Conservation (phyloP, 1,139 yeast species). For the Spathaspora sp. region DNA sequence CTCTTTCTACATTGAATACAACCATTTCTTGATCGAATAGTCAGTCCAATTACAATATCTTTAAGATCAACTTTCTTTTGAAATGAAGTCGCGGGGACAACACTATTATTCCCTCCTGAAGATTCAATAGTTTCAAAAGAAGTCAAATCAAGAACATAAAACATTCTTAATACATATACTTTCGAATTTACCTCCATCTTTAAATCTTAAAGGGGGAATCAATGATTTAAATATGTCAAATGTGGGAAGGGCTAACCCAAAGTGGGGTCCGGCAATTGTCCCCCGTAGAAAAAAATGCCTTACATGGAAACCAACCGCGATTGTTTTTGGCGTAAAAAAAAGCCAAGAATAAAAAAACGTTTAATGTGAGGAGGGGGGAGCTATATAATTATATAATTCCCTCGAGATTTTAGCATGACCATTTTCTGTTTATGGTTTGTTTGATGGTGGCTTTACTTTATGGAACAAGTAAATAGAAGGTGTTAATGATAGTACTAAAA, state of each 20-base stretch:
- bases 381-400: no score
- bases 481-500: no score
- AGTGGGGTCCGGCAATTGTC: not conserved
- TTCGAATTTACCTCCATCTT: not conserved
- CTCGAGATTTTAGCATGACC: no score
- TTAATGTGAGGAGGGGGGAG: no score
- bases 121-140: slow-evolving; percentile 10
- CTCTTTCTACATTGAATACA: slow-evolving; percentile 19
- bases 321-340: not conserved
- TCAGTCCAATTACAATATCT: slow-evolving; percentile 7
- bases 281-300: not conserved
- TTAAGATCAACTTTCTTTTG: slow-evolving; percentile 1
- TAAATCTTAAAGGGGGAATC: no score
- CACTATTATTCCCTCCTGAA: not conserved
- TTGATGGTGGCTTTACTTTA: no score
- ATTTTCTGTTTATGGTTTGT: no score
- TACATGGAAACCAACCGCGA: not conserved
- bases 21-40: slow-evolving; percentile 19
- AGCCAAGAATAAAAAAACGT: not conserved
- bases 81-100: not conserved
- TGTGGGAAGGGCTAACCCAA: not conserved
- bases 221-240: not conserved
- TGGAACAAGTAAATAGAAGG: no score
- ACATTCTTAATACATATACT: slow-evolving; percentile 4
- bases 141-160: slow-evolving; percentile 9